Evolutionary conservation across 2,329 filamentous ascomycete species (phyloP).

Genomic region (Fusarium praegraminearum): DNA sequence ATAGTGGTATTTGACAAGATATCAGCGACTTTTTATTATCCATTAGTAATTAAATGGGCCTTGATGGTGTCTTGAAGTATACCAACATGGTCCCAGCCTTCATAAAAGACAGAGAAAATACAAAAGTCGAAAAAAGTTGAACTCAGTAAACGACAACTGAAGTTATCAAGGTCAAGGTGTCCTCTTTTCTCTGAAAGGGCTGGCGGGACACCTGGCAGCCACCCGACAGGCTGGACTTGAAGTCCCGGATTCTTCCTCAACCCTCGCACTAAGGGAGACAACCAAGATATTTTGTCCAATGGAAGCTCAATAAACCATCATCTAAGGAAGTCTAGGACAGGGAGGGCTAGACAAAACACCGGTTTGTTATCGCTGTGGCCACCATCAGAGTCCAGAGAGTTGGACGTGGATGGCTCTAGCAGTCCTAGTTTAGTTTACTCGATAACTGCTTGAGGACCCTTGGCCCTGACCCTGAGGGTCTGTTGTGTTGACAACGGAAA

Average conservation of each 20-base stretch:
- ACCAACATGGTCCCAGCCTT: constrained; percentile 7
- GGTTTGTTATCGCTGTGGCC: constrained; percentile 52
- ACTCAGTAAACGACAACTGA: constrained; percentile 4
- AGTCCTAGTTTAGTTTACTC: constrained; percentile 28
- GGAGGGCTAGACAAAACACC: constrained; percentile 40
- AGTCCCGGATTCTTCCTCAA: constrained; percentile 52
- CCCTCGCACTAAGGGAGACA: constrained; percentile 33
- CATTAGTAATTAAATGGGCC: constrained; percentile 5
- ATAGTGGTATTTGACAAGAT: constrained; percentile 8
- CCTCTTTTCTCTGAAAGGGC: not conserved
- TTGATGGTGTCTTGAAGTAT: constrained; percentile 21
- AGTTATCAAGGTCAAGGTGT: constrained; percentile 18
- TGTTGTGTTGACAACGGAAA: constrained; percentile 4
- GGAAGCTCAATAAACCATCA: constrained; percentile 11
- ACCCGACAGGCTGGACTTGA: constrained; percentile 50
- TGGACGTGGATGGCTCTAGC: constrained; percentile 17
- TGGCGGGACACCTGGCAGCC: constrained; percentile 43
- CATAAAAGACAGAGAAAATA: constrained; percentile 7
- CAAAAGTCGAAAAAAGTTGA: constrained; percentile 1
- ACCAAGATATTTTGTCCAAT: constrained; percentile 28
- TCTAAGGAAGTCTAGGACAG: constrained; percentile 37
- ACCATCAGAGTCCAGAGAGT: constrained; percentile 35
- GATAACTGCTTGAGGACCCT: constrained; percentile 32
- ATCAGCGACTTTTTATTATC: constrained; percentile 15
- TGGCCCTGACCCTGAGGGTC: constrained; percentile 16